Evolutionary conservation across 2,329 filamentous ascomycete genomes (phyloP), one percentile per base, ranked within the genome.

Genomic region (Pseudogymnoascus sp.): DNA sequence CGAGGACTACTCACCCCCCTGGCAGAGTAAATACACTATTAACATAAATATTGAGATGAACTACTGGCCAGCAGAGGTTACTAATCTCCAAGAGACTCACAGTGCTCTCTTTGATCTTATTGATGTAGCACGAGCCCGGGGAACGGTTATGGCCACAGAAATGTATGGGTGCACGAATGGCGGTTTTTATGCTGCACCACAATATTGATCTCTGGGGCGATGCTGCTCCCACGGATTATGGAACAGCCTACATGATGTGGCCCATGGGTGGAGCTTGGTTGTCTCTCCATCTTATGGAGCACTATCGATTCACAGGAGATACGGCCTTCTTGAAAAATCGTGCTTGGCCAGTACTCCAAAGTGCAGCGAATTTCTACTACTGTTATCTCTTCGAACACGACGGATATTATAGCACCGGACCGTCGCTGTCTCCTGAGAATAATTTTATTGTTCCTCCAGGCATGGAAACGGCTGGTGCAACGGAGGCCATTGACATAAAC

Each of bases 31-130:
- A 59, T 76, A 70, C 60, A 75, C 74, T 1, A 71, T 75, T 29
- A 76, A 76, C 61, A 75, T 75, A 66, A 77, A 77, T 33, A 67
- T 68, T 1, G 69, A 76, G 61, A 76, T 76, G 74, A 76, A 75
- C 64, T 76, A 76, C 62, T 75, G 73, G 73, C 68, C 68, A 0
- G 65, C 67, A 10, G 67, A 69, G 43, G 62, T 63, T 8, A 65
- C 64, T 6, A 69, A 67, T 33, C 62, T 68, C 1, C 37, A 38
- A 16, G 37, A 38, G 11, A 38, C 37, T 7, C 37, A 38, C 6
- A n/a, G n/a, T 7, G 14, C 37, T 7, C 37, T 38, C 14, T 38
- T 38, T 38, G 37, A 38, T 38, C 37, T 38, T 11, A 38, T 35
- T 5, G 33, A 35, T 35, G 10, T 35, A 35, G 33, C 33, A 11